Conservation (phyloP, 1,139 yeast genomes). For the Lodderomyces beijingensis region DNA sequence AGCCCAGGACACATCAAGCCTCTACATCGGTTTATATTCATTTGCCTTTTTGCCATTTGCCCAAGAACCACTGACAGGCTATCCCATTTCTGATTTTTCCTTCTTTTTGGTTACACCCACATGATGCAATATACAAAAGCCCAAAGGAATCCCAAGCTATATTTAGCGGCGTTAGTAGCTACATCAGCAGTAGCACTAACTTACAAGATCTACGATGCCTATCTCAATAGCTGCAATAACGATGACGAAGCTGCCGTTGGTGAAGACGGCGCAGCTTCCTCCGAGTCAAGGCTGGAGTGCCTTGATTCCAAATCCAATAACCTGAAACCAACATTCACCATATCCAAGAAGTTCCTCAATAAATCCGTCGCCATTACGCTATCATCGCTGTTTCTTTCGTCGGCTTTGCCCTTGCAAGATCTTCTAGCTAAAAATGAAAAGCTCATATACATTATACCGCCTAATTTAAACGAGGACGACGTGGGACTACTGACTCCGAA, state of each 20-base stretch:
- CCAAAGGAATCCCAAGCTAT: constrained; percentile 27
- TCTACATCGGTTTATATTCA: too few relatives aligned
- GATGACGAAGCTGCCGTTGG: constrained; percentile 1
- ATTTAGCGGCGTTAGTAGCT: constrained; percentile 36
- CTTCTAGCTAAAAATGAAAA: constrained; percentile 33
- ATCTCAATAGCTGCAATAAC: constrained; percentile 9
- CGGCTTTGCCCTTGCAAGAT: constrained; percentile 37
- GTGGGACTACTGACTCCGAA: constrained; percentile 21
- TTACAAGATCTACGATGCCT: constrained; percentile 28
- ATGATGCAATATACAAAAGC: too few relatives aligned
- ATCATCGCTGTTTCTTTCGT: constrained; percentile 38
- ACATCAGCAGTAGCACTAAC: constrained; percentile 34
- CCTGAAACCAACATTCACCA: constrained; percentile 4
- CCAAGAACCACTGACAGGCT: too few relatives aligned
- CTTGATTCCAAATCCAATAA: neutral
- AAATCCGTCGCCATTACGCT: constrained; percentile 42
- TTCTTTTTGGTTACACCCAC: too few relatives aligned
- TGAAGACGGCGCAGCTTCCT: constrained; percentile 6
- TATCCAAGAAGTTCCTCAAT: constrained; percentile 23
- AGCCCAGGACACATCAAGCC: too few relatives aligned
- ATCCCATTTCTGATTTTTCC: too few relatives aligned
- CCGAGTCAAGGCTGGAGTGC: constrained; percentile 2
- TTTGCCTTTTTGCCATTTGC: too few relatives aligned
- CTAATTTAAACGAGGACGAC: constrained; percentile 41
- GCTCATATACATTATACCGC: constrained; percentile 46